phyloP scores from a whole-genome alignment of 441 rosid species.

The Codiaeum variegatum region DNA sequence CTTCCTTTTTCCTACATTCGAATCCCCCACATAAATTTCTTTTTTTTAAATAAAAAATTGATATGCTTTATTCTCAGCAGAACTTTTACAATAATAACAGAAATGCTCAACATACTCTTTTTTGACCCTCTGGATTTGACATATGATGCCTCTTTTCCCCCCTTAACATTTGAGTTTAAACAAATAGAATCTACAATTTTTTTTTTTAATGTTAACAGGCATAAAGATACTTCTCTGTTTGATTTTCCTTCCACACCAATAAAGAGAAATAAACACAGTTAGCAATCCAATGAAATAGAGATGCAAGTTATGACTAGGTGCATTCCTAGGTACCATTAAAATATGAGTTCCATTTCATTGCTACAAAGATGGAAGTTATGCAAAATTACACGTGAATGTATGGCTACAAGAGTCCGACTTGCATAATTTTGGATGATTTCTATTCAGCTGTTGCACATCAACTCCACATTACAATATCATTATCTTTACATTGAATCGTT shows the following conservation, averaged over 20 bases:
- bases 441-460: neutral
- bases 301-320: neutral
- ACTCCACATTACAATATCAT: neutral
- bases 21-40: constrained; percentile 17
- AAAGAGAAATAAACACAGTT: neutral
- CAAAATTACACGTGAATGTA: neutral
- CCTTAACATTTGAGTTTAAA: neutral
- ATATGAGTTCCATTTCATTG: neutral
- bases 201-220: neutral
- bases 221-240: neutral
- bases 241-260: neutral
- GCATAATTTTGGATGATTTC: neutral
- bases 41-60: too few relatives aligned
- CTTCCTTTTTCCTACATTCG: constrained; percentile 12
- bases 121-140: constrained; percentile 21
- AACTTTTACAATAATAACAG: constrained; percentile 2
- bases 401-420: neutral
- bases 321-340: neutral
- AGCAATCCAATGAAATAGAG: neutral
- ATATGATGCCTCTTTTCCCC: constrained; percentile 6
- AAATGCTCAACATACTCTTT: constrained; percentile 9
- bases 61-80: constrained; percentile 22
- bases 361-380: neutral
- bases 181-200: constrained; percentile 8
- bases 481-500: constrained; percentile 4